Percentiles rank a stretch among this genome's conserved stretches.
Conservation (phyloP, 2,329 filamentous ascomycete species). For the Elsinoe arachidis region DNA sequence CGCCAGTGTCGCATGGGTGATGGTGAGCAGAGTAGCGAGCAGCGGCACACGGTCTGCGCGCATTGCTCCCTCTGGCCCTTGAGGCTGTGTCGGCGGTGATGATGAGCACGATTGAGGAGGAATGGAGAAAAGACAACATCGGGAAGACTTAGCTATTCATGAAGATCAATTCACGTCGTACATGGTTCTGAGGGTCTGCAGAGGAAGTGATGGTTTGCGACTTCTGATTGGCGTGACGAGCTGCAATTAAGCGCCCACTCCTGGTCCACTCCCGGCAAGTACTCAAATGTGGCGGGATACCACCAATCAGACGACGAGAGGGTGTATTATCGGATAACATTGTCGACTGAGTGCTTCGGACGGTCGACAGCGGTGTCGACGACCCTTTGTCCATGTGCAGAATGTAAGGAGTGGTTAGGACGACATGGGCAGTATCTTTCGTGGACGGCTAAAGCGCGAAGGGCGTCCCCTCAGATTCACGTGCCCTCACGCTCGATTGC, state of each 20-base stretch:
- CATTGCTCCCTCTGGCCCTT: not conserved
- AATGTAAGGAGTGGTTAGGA: slow-evolving; percentile 57
- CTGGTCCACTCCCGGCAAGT: not conserved
- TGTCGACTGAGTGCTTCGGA: not conserved
- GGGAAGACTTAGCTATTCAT: slow-evolving; percentile 1
- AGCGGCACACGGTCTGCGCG: not conserved
- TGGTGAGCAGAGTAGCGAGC: not conserved
- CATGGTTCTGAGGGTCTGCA: not conserved
- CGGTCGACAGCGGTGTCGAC: not conserved
- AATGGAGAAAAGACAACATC: not conserved
- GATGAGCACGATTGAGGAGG: not conserved
- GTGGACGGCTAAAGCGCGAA: too few relatives aligned
- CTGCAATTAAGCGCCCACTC: slow-evolving; percentile 8
- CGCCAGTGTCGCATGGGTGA: not conserved
- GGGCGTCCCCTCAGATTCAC: too few relatives aligned
- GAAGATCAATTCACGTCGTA: slow-evolving; percentile 3
- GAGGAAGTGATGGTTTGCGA: not conserved
- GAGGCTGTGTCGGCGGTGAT: not conserved
- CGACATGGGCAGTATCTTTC: slow-evolving; percentile 20
- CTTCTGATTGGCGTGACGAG: slow-evolving; percentile 7
- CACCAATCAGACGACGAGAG: not conserved
- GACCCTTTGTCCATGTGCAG: slow-evolving; percentile 15
- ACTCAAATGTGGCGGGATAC: not conserved
- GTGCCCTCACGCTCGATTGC: too few relatives aligned
- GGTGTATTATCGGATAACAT: not conserved